Percentiles rank a stretch among this genome's conserved stretches.
Evolutionary conservation across 1,284 basidiomycete genomes (phyloP).

Genomic region (Microbotryum scabiosae): DNA sequence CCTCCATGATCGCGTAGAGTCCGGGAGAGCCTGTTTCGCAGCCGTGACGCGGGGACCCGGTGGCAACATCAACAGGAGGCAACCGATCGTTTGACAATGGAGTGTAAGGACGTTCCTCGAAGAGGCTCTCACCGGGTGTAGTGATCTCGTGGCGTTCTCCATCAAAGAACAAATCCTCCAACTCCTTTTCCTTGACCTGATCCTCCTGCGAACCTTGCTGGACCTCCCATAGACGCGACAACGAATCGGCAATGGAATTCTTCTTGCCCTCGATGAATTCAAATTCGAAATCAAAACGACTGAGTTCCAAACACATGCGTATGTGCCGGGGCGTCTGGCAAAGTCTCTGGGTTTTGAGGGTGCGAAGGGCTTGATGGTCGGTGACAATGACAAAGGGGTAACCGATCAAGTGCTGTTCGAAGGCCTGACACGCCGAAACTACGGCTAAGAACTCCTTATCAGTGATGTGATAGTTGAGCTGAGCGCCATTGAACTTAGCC

Average conservation of each 20-base stretch:
- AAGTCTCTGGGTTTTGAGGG: not conserved
- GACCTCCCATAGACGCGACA: slow-evolving; percentile 10
- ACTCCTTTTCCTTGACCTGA: slow-evolving; percentile 29
- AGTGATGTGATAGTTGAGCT: slow-evolving; percentile 11
- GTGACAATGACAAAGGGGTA: slow-evolving; percentile 7
- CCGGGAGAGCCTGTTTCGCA: too few relatives aligned
- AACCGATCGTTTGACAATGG: too few relatives aligned
- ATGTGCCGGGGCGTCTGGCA: slow-evolving; percentile 3
- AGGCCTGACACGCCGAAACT: not conserved
- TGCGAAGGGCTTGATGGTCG: slow-evolving; percentile 16
- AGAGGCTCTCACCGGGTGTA: too few relatives aligned
- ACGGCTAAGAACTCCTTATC: slow-evolving; percentile 18
- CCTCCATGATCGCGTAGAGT: too few relatives aligned
- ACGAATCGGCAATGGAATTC: slow-evolving; percentile 5
- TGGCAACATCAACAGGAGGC: too few relatives aligned
- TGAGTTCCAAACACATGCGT: slow-evolving; percentile 10
- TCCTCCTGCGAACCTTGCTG: too few relatives aligned
- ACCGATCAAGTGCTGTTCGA: slow-evolving; percentile 13
- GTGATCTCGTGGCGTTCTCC: too few relatives aligned
- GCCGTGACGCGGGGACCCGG: too few relatives aligned
- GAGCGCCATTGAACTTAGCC: slow-evolving; percentile 21
- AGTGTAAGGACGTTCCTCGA: too few relatives aligned
- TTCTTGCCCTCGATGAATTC: slow-evolving; percentile 7
- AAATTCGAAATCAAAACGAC: slow-evolving; percentile 9
- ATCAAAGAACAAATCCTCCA: too few relatives aligned